Percentiles rank a stretch among this genome's conserved stretches.
These are phyloP conservation scores for Leccinum pachyderme DNA, from an alignment of 1,284 basidiomycete genomes.

Conservation along the genomic window DNA sequence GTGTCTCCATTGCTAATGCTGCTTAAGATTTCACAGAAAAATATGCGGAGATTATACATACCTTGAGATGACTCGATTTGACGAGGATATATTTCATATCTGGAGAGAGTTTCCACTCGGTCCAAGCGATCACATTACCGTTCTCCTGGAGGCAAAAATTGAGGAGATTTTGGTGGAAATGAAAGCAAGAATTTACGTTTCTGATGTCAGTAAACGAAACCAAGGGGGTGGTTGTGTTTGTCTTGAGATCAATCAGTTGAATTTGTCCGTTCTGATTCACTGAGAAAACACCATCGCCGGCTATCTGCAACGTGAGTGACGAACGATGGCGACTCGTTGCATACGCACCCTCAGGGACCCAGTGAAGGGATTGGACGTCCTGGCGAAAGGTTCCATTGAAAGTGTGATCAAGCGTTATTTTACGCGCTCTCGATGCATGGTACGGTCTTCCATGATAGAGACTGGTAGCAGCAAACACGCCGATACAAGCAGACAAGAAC, in stretches of 20 bases:
- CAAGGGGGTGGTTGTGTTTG: slow-evolving; percentile 65
- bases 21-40: neutral
- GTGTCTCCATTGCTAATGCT: slow-evolving; percentile 82
- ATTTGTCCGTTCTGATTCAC: slow-evolving; percentile 61
- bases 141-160: slow-evolving; percentile 44
- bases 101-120: slow-evolving; percentile 76
- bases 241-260: slow-evolving; percentile 74
- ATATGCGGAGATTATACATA: slow-evolving; percentile 24
- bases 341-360: slow-evolving; percentile 83
- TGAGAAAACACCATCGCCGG: slow-evolving; percentile 89
- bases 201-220: slow-evolving; percentile 58
- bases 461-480: slow-evolving; percentile 66
- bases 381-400: slow-evolving; percentile 84
- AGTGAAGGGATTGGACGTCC: slow-evolving; percentile 52
- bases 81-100: slow-evolving; percentile 87
- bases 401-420: slow-evolving; percentile 82
- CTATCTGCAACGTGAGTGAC: slow-evolving; percentile 39
- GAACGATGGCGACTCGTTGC: neutral
- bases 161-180: neutral
- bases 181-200: slow-evolving; percentile 48
- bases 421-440: slow-evolving; percentile 54
- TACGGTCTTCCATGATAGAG: slow-evolving; percentile 56
- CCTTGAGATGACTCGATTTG: slow-evolving; percentile 72
- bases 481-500: slow-evolving; percentile 57
- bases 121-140: slow-evolving; percentile 52